Evolutionary conservation across 208 protist species (phyloP), one percentile per base, ranked within the genome.

Genomic region (Novymonas esmeraldas): DNA sequence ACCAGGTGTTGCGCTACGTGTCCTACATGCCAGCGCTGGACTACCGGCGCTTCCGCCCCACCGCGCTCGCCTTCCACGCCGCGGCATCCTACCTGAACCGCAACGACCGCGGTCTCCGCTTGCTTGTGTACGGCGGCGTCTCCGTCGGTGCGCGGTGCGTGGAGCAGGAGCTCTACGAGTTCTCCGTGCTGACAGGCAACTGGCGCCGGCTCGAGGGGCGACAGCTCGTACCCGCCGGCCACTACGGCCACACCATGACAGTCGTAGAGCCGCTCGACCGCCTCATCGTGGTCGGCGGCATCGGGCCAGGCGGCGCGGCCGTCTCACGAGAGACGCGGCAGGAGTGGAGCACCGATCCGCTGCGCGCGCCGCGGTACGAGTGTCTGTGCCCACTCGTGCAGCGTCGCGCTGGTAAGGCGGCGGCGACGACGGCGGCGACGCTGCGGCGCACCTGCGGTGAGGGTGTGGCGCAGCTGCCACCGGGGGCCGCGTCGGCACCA

Each of bases 101-200:
- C 4, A 73, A 62, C 39, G 90, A 93, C 63, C 66, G 75, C 31
- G 73, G 85, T 10, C 90, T 90, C 59, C 85, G 90, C n/a, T 56
- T 95, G 44, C 77, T 95, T 31, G 79, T 93, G 6, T 92, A 92
- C 75, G 90, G 90, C 39, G 90, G 90, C 3, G 60, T 90, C 31
- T 73, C 70, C 41, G 18, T 79, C 41, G 66, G 60, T 1, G 45
- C 44, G 6, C 42, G 45, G 6, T 39, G 48, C 45, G 70, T 87
- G 9, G 84, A 93, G 60, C 82, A 80, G 42, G 90, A 95, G 78
- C 52, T 95, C 28, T 95, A 95, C 73, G 90, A 95, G 76, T 95
- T 93, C 58, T 87, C 82, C 6, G 57, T 95, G 0, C 61, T 93
- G 34, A 90, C 79, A n/a, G 82, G 86, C 5, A 74, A 64, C 59